Percentiles rank a stretch among this genome's conserved stretches.
Conservation (phyloP, 345 rosid genomes). For the Rhizophora mangle region DNA sequence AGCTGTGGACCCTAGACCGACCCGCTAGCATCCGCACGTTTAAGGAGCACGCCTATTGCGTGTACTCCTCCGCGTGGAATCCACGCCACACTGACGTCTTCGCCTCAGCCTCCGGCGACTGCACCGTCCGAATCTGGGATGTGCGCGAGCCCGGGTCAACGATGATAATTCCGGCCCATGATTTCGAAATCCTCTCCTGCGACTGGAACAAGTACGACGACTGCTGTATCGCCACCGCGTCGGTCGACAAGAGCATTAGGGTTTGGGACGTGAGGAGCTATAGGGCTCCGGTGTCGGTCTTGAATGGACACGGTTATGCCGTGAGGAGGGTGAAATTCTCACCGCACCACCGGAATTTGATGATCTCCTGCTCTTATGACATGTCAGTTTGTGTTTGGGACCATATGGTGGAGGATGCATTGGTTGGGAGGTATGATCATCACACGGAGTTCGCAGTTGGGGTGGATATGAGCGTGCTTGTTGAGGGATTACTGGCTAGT, state of each 20-base stretch:
- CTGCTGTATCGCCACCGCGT: constrained; percentile 67
- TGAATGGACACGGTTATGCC: constrained; percentile 83
- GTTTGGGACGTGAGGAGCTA: constrained; percentile 86
- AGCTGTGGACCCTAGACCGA: constrained; percentile 92
- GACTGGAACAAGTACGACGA: constrained; percentile 98
- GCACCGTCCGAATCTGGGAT: constrained; percentile 82
- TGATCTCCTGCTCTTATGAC: constrained; percentile 83
- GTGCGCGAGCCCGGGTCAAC: constrained; percentile 88
- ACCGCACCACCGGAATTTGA: constrained; percentile 66
- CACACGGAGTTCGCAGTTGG: constrained; percentile 87
- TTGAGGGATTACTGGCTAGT: constrained; percentile 83
- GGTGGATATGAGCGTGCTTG: constrained; percentile 89
- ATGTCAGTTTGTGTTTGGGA: constrained; percentile 93
- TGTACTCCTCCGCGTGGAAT: constrained; percentile 78
- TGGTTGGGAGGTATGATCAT: constrained; percentile 78
- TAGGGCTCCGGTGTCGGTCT: constrained; percentile 60
- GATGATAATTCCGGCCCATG: constrained; percentile 88
- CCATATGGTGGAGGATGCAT: constrained; percentile 82
- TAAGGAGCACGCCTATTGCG: constrained; percentile 87
- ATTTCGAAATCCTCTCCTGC: constrained; percentile 66
- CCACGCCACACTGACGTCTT: constrained; percentile 88
- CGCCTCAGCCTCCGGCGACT: constrained; percentile 89
- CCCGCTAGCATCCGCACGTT: constrained; percentile 78
- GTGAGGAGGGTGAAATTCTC: constrained; percentile 86
- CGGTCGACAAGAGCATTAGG: constrained; percentile 72